Evolutionary conservation across 106 monocot species (phyloP), one percentile per base, ranked within the genome.

Genomic region (Allium fistulosum): DNA sequence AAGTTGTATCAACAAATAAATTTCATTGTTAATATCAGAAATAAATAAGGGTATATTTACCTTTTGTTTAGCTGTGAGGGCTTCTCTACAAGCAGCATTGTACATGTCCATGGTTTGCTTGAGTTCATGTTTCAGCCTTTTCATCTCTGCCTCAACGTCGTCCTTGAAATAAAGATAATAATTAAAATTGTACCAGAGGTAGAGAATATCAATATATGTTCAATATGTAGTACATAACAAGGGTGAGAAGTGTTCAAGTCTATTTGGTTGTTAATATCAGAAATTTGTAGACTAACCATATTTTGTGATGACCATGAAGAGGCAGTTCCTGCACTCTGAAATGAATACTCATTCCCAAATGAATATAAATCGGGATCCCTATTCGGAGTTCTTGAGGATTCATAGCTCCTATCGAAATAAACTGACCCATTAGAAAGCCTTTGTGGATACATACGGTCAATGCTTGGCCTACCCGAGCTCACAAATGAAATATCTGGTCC

Each of bases 401-500:
- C 68, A 17, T 46, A 53, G 59, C 75, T 71, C 46, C 51, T 46
- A 14, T 70, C 74, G 47, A 58, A 17, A 26, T 37, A 55, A 58
- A 71, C 75, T 7, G 75, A 80, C n/a, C 15, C 76, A 63, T 28
- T 72, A n/a, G 76, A 80, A 4, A 62, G 53, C 72, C 72, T 75
- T 17, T 64, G 52, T 2, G 45, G 52, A 57, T 56, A 57, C 56
- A 55, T 57, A 9, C 27, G 69, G n/a, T 76, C 76, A 14, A 27
- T 26, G 26, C 10, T 28, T 65, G 59, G 59, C 65, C 18, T 65
- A 51, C 65, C 65, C 7, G 88, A 80, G 76, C 85, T 85, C 27
- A 93, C 78, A 48, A 89, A 89, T 1, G 93, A 93, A 72, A 93
- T 81, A 72, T 93, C 93, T 10, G 51, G 26, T 11, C 53, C 53